Conservation (phyloP, 768 basidiomycete genomes). For the Tricholoma flavovirens region DNA sequence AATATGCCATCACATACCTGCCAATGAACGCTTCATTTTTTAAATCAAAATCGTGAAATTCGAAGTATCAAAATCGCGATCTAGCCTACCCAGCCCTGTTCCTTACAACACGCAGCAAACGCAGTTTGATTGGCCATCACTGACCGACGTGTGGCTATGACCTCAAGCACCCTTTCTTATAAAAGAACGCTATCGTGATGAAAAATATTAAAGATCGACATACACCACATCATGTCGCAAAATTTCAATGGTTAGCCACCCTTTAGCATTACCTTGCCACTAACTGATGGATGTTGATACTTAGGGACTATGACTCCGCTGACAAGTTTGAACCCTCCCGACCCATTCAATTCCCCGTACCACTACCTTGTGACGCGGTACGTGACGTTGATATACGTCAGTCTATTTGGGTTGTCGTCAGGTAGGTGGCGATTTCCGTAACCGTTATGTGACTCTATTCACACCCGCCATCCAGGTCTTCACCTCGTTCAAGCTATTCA, state of each 20-base stretch:
- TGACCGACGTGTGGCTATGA: no score
- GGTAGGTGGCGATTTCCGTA: conserved; percentile 16
- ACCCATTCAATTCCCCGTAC: conserved; percentile 20
- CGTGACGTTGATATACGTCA: conserved; percentile 32
- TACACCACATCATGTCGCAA: neutral
- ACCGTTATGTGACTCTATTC: neutral
- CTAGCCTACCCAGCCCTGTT: no score
- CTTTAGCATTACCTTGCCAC: neutral
- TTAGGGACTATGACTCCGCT: neutral
- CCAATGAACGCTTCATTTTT: no score
- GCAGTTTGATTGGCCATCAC: no score
- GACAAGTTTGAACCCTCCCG: neutral
- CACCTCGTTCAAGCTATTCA: conserved; percentile 41
- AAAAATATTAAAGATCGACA: neutral
- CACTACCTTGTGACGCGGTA: conserved; percentile 34
- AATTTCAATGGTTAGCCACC: neutral
- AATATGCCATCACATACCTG: no score
- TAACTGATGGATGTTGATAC: neutral
- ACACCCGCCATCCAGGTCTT: conserved; percentile 26
- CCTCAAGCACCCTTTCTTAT: no score
- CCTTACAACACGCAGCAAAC: no score
- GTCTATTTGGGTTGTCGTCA: conserved; percentile 33
- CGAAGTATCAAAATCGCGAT: no score
- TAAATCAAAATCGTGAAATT: no score
- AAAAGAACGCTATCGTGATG: no score